Evolutionary conservation across 2,329 filamentous ascomycete species (phyloP).

Genomic region (Apiospora malaysiana): DNA sequence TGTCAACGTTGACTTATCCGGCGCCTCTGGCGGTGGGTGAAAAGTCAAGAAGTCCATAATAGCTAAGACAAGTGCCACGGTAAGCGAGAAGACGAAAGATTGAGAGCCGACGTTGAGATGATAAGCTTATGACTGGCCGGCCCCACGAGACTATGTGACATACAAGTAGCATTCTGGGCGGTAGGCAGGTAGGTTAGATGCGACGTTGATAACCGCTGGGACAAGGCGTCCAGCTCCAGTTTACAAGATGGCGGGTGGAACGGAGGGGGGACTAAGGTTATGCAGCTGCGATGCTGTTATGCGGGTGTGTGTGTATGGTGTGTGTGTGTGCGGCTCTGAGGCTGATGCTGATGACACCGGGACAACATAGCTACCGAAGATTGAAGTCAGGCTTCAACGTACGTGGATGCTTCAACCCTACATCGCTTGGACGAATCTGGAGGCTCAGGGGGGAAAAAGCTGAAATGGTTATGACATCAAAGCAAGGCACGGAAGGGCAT

Average conservation of each 20-base stretch:
- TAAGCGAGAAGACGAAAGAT: background rate
- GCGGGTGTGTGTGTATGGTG: background rate
- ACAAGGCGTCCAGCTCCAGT: background rate
- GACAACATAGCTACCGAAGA: background rate
- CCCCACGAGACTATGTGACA: background rate
- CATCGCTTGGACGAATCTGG: background rate
- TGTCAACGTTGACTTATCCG: background rate
- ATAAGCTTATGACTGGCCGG: slow-evolving; percentile 2
- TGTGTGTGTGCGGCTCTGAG: background rate
- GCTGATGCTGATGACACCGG: slow-evolving; percentile 5
- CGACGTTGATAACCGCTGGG: background rate
- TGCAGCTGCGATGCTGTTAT: background rate
- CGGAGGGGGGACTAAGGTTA: background rate
- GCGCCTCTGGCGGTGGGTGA: slow-evolving; percentile 5
- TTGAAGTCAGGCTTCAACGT: background rate
- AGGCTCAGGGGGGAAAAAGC: background rate
- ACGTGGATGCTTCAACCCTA: background rate
- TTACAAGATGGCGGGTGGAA: slow-evolving; percentile 8
- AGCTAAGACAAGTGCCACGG: background rate
- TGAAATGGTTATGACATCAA: slow-evolving; percentile 7
- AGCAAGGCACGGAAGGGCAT: background rate
- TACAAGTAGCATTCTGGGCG: background rate
- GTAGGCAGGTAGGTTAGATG: background rate
- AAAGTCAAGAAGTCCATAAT: background rate
- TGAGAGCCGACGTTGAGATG: background rate